Conservation (phyloP, 1,284 basidiomycete genomes). For the Tylopilus sp. region DNA sequence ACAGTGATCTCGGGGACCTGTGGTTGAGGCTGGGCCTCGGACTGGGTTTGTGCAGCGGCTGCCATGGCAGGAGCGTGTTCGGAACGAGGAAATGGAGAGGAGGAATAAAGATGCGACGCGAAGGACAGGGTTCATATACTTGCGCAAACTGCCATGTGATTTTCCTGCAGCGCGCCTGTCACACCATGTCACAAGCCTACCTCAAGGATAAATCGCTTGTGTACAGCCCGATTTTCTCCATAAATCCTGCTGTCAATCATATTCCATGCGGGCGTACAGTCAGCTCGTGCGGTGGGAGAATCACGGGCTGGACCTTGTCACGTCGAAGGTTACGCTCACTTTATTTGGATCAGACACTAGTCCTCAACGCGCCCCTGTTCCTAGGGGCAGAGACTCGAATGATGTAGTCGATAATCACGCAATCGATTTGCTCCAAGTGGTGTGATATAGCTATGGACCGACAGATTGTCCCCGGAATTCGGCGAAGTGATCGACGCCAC, state of each 20-base stretch:
- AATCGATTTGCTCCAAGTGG: neutral
- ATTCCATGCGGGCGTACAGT: neutral
- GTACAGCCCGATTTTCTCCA: neutral
- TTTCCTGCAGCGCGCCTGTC: slow-evolving; percentile 19
- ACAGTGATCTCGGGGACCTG: slow-evolving; percentile 56
- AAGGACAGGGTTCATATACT: slow-evolving; percentile 34
- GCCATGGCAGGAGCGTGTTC: slow-evolving; percentile 35
- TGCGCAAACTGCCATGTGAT: slow-evolving; percentile 25
- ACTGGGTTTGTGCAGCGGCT: slow-evolving; percentile 40
- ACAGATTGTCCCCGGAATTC: slow-evolving; percentile 14
- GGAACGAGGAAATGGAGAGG: slow-evolving; percentile 3
- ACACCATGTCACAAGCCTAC: slow-evolving; percentile 21
- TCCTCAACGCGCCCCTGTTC: slow-evolving; percentile 24
- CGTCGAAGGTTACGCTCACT: neutral
- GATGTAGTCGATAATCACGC: slow-evolving; percentile 9
- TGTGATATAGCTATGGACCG: slow-evolving; percentile 15
- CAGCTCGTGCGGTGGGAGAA: neutral
- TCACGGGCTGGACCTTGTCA: neutral
- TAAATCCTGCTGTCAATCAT: neutral
- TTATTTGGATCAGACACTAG: no score
- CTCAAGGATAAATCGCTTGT: neutral
- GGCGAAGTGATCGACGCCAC: slow-evolving; percentile 3
- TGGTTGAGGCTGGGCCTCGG: slow-evolving; percentile 32
- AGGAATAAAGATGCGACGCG: slow-evolving; percentile 10
- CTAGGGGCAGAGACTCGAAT: slow-evolving; percentile 12